phyloP scores from a whole-genome alignment of 2,329 filamentous ascomycete genomes.

The Helotiales sp. region DNA sequence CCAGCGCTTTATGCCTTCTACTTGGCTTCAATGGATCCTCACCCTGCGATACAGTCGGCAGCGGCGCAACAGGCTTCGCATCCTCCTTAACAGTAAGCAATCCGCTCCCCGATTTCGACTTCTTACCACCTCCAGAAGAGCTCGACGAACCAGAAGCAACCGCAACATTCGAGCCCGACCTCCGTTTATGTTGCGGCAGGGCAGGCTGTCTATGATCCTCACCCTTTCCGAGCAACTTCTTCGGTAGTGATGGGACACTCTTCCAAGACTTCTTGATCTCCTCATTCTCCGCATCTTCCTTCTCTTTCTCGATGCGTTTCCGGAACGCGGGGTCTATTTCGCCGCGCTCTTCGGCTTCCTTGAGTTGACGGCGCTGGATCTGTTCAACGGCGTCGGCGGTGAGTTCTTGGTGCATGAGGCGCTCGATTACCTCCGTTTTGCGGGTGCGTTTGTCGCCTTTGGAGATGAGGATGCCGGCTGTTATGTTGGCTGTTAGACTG shows the following conservation, averaged over 20 bases:
- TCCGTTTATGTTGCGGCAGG: conserved; percentile 30
- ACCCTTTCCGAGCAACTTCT: conserved; percentile 37
- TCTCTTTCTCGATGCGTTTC: conserved; percentile 57
- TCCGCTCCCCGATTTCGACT: conserved; percentile 11
- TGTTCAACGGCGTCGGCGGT: conserved; percentile 64
- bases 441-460: conserved; percentile 76
- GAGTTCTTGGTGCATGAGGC: conserved; percentile 75
- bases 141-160: conserved; percentile 13
- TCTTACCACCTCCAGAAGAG: conserved; percentile 18
- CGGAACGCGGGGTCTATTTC: conserved; percentile 31
- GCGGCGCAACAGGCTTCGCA: conserved; percentile 13
- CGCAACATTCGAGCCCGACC: conserved; percentile 17
- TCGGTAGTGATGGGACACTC: conserved; percentile 34
- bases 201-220: conserved; percentile 37
- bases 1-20: conserved; percentile 30
- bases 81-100: conserved; percentile 28
- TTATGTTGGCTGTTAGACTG: conserved; percentile 78
- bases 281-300: conserved; percentile 46
- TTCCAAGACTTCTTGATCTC: conserved; percentile 39
- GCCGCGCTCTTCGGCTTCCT: conserved; percentile 63
- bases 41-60: conserved; percentile 1
- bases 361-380: conserved; percentile 94
- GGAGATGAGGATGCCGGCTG: conserved; percentile 75
- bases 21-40: conserved; percentile 26
- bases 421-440: conserved; percentile 83